These are phyloP conservation scores for Hordeum marinum DNA, from an alignment of 176 grass and related monocot species.

Conservation along the genomic window DNA sequence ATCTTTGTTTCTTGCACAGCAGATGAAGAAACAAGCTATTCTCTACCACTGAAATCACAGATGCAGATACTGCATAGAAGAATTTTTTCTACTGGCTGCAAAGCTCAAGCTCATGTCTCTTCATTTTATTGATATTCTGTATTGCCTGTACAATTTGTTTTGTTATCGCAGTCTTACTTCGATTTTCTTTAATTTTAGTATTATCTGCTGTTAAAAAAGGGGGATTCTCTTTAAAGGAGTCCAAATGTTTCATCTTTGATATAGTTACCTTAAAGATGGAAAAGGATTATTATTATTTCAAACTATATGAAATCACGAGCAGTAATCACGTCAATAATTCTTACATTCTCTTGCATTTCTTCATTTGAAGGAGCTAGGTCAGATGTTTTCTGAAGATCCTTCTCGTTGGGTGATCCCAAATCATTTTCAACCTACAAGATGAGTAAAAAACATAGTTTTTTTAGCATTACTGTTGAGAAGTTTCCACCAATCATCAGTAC, in stretches of 20 bases:
- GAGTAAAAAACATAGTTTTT: not conserved
- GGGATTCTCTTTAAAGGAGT: not conserved
- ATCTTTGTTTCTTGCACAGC: not conserved
- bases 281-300: not conserved
- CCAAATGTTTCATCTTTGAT: not conserved
- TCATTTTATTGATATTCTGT: not conserved
- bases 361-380: constrained; percentile 18
- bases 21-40: constrained; percentile 6
- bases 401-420: constrained; percentile 9
- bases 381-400: constrained; percentile 22
- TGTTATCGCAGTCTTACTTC: not conserved
- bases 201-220: not conserved
- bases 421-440: constrained; percentile 21
- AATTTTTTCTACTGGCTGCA: not conserved
- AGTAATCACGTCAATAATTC: not conserved
- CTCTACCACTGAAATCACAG: not conserved
- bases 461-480: not conserved
- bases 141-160: not conserved
- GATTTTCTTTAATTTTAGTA: not conserved
- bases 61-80: not conserved
- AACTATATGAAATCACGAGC: not conserved
- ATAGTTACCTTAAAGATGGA: not conserved
- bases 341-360: constrained; percentile 26
- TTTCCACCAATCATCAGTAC: not conserved
- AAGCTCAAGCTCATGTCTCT: constrained; percentile 8